Conservation (phyloP, 1,284 basidiomycete genomes). For the Prillingera fragicola region DNA sequence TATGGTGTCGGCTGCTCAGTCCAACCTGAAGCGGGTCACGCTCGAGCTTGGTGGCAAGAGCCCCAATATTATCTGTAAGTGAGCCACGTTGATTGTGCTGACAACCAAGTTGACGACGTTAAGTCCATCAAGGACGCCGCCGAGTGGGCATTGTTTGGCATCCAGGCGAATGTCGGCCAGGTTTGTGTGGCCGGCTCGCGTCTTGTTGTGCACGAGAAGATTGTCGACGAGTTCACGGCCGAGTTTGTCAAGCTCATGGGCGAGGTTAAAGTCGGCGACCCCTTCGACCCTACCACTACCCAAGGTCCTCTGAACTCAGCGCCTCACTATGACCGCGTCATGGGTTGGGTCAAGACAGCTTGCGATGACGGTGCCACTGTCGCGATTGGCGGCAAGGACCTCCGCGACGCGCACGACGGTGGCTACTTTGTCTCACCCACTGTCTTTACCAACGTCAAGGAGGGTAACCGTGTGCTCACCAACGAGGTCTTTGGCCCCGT, state of each 20-base stretch:
- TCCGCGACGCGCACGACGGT: conserved; percentile 7
- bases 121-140: conserved; percentile 17
- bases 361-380: conserved; percentile 79
- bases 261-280: conserved; percentile 62
- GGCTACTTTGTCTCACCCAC: conserved; percentile 39
- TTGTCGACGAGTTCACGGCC: conserved; percentile 72
- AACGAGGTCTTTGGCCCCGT: conserved; percentile 52
- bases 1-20: conserved; percentile 71
- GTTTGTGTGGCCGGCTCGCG: conserved; percentile 46
- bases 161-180: conserved; percentile 13
- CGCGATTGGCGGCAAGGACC: conserved; percentile 63
- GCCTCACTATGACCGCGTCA: conserved; percentile 79
- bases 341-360: conserved; percentile 81
- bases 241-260: conserved; percentile 61
- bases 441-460: conserved; percentile 40
- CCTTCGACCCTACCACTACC: conserved; percentile 64
- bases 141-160: conserved; percentile 24
- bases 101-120: conserved; percentile 16
- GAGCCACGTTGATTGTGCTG: not conserved
- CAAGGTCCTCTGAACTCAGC: conserved; percentile 81
- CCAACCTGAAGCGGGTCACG: conserved; percentile 64
- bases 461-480: conserved; percentile 34
- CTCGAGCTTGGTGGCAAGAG: conserved; percentile 52
- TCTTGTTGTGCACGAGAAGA: conserved; percentile 69
- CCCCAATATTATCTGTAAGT: conserved; percentile 20